Evolutionary conservation across 495 filamentous ascomycete genomes (phyloP), one percentile per base, ranked within the genome.

Genomic region (Neurospora terricola): DNA sequence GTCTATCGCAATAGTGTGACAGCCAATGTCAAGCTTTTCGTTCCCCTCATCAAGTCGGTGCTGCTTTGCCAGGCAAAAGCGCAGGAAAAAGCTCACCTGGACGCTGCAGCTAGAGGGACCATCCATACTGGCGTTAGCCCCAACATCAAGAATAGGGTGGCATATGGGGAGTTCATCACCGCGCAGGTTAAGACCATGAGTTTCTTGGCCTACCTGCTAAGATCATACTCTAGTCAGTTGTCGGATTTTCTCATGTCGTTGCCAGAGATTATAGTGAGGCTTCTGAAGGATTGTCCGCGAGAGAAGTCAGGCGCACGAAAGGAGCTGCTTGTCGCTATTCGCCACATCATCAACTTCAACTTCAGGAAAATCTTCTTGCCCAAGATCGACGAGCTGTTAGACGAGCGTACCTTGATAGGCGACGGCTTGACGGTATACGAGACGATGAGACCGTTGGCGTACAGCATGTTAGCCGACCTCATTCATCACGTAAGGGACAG

Each of bases 161-260:
- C 95, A 7, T 99, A 98, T 84, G 96, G 96, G 3, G 96, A 99
- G 73, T 94, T 99, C 73, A 95, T 99, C 71, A 98, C 93, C 0
- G 94, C 94, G 1, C 96, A 99, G 81, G 96, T 99, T 59, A 99
- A 99, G 86, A 98, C 96, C 0, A 98, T 99, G 96, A 97, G 93
- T 76, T 99, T 99, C 78, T 82, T 99, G 75, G 96, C 96, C 1
- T 99, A 98, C 80, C 84, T 99, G 5, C 86, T 99, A 36, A 87
- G 96, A 34, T 90, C 94, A 45, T 97, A 97, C 80, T 90, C 94
- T 21, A 89, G 92, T 48, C 93, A 97, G 72, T 85, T 99, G 0
- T 88, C 90, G 14, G 96, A 98, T 77, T 99, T 98, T 78, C 83
- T 99, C 69, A 91, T 91, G 0, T 91, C 89, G 2, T 85, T 99